phyloP scores from a whole-genome alignment of 73 alveolate species.

The Breviolum minutum region DNA sequence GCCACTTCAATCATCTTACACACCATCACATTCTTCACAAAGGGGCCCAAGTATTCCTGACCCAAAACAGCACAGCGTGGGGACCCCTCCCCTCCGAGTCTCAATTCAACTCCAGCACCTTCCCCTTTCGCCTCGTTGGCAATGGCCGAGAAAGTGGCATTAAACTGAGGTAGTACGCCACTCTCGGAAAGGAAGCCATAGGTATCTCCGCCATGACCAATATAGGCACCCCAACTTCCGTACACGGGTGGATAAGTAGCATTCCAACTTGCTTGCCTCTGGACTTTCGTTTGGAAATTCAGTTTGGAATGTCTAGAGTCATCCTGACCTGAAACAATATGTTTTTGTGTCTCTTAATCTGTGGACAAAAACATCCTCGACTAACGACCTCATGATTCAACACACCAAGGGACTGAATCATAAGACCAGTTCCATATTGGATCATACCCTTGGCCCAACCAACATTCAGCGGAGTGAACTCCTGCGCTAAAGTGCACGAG shows the following conservation, averaged over 20 bases:
- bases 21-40: slow-evolving; percentile 83
- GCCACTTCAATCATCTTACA: slow-evolving; percentile 87
- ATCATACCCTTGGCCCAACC: slow-evolving; percentile 91
- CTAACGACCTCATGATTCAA: neutral
- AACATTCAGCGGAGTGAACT: slow-evolving; percentile 55
- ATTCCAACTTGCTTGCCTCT: slow-evolving; percentile 84
- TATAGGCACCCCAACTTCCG: slow-evolving; percentile 68
- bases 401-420: slow-evolving; percentile 55
- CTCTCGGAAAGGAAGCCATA: slow-evolving; percentile 90
- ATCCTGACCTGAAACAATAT: too few relatives aligned
- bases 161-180: slow-evolving; percentile 68
- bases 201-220: slow-evolving; percentile 72
- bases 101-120: neutral
- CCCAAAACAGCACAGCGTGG: too few relatives aligned
- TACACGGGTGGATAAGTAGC: slow-evolving; percentile 70
- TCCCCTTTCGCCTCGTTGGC: slow-evolving; percentile 31
- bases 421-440: slow-evolving; percentile 92
- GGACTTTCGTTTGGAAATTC: neutral
- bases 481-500: neutral
- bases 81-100: too few relatives aligned
- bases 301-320: too few relatives aligned
- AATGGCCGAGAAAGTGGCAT: slow-evolving; percentile 85
- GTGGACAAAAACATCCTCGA: neutral
- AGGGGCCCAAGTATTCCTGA: slow-evolving; percentile 78
- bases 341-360: too few relatives aligned